Evolutionary conservation across 148 eudicot genomes (phyloP).

Genomic region (Rhododendron williamsianum): DNA sequence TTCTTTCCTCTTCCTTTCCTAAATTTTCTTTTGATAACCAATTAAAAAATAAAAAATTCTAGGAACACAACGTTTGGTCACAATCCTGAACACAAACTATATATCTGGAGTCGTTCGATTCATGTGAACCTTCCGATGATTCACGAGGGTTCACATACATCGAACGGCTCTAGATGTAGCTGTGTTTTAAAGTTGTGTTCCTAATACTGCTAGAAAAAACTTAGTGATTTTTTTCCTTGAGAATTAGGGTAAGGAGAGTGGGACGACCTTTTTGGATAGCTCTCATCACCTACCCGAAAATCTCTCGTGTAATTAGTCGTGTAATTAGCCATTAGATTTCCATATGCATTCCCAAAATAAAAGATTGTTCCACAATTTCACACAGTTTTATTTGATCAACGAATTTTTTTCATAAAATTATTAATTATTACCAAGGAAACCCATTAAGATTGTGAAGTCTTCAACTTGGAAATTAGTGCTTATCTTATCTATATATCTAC

Average conservation of each 20-base stretch:
- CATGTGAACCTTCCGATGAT: too few species aligned
- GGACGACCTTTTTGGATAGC: neutral
- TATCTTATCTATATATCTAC: neutral
- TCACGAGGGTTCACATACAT: too few species aligned
- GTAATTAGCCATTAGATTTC: neutral
- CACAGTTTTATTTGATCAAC: neutral
- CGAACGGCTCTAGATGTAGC: neutral
- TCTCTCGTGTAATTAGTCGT: neutral
- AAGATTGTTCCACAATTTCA: neutral
- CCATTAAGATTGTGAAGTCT: neutral
- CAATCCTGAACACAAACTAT: neutral
- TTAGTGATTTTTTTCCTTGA: neutral
- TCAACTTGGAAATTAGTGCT: neutral
- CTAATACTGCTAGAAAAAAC: too few species aligned
- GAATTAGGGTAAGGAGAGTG: neutral
- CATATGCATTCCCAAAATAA: neutral
- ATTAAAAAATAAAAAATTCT: too few species aligned
- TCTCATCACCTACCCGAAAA: constrained; percentile 5
- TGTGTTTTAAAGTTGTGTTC: too few species aligned
- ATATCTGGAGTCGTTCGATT: neutral
- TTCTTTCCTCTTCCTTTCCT: neutral
- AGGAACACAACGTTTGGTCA: neutral
- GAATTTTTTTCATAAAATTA: neutral
- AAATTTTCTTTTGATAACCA: too few species aligned
- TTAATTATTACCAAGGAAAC: neutral